These are phyloP conservation scores for Emergomyces pasteurianus DNA, from an alignment of 2,329 filamentous ascomycete species.

Conservation along the genomic window DNA sequence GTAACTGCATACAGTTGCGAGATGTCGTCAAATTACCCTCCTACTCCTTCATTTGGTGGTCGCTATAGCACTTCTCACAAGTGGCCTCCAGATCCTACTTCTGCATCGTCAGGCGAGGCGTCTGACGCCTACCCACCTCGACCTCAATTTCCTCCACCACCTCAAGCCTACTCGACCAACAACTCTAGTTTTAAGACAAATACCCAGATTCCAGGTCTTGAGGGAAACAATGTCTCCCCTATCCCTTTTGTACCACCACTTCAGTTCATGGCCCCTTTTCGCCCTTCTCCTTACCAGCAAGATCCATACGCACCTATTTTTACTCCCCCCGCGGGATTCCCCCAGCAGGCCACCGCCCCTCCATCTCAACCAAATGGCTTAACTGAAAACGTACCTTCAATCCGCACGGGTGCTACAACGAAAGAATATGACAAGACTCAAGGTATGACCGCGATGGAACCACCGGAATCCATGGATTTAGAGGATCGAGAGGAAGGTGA, in stretches of 20 bases:
- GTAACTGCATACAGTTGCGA: constrained; percentile 17
- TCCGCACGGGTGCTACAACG: neutral
- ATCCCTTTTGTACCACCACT: constrained; percentile 20
- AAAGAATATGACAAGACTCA: neutral
- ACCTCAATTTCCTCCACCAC: constrained; percentile 13
- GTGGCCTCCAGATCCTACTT: constrained; percentile 21
- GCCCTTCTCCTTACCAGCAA: constrained; percentile 18
- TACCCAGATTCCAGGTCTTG: constrained; percentile 21
- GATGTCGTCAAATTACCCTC: constrained; percentile 34
- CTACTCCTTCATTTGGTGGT: constrained; percentile 32
- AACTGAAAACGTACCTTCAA: neutral
- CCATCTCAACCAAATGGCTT: neutral
- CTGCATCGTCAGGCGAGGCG: constrained; percentile 17
- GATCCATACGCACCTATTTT: neutral
- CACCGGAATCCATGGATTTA: constrained; percentile 19
- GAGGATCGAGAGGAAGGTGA: constrained; percentile 61
- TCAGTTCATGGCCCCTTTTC: constrained; percentile 22
- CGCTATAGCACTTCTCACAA: constrained; percentile 24
- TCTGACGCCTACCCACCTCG: constrained; percentile 18
- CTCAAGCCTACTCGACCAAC: constrained; percentile 17
- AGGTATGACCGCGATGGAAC: neutral
- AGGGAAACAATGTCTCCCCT: constrained; percentile 15
- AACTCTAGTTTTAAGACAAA: constrained; percentile 17
- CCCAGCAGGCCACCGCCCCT: constrained; percentile 5
- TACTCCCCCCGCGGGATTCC: constrained; percentile 9